Conservation (phyloP, 306 rosid species). For the Rosa persica region DNA sequence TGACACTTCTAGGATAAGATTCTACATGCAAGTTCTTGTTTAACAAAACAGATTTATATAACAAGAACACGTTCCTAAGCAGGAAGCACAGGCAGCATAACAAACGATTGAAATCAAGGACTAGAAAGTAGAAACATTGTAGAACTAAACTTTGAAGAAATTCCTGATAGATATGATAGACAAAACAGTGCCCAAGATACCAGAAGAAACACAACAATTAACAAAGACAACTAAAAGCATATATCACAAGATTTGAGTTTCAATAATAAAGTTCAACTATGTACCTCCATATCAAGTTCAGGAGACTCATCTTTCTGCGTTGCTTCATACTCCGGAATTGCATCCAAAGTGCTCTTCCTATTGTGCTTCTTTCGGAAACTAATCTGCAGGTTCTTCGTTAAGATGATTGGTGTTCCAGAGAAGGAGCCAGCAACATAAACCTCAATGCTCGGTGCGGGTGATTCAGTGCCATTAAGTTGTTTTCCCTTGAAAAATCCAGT, state of each 20-base stretch:
- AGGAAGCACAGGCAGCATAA: conserved; percentile 28
- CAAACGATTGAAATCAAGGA: not conserved
- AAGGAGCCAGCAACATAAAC: conserved; percentile 88
- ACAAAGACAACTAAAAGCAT: conserved; percentile 6
- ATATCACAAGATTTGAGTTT: conserved; percentile 11
- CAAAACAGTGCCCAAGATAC: not conserved
- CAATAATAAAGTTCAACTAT: conserved; percentile 6
- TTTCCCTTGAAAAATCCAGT: conserved; percentile 68
- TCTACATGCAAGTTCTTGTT: conserved; percentile 14
- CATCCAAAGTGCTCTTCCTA: conserved; percentile 59
- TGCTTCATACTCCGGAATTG: conserved; percentile 77
- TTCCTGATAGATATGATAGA: not conserved
- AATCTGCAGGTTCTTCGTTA: conserved; percentile 72
- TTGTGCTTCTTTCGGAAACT: conserved; percentile 55
- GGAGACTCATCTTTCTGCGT: conserved; percentile 50
- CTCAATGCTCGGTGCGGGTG: conserved; percentile 63
- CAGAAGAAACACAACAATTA: conserved; percentile 3
- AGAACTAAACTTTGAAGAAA: not conserved
- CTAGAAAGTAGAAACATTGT: not conserved
- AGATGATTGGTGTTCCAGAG: conserved; percentile 72
- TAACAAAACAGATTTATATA: conserved; percentile 5
- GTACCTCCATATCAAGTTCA: conserved; percentile 62
- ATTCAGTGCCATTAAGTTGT: conserved; percentile 46
- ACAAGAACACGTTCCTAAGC: conserved; percentile 21
- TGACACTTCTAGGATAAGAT: conserved; percentile 30